Percentiles rank a stretch among this genome's conserved stretches.
Conservation (phyloP, 495 filamentous ascomycete species). For the Neurospora sp. region DNA sequence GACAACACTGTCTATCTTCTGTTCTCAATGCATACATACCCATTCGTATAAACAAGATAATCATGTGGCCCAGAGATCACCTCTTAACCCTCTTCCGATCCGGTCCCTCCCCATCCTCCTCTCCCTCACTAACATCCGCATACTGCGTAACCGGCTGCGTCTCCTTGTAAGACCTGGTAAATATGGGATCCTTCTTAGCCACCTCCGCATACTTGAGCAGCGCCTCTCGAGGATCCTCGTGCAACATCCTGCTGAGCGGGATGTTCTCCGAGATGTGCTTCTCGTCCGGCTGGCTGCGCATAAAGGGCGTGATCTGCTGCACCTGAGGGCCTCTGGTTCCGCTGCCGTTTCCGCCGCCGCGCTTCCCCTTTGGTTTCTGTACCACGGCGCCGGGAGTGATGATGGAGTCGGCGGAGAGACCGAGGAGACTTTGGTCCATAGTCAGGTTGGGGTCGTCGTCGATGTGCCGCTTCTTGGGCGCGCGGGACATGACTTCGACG, state of each 20-base stretch:
- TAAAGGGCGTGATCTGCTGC: conserved; percentile 80
- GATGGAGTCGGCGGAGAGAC: conserved; percentile 74
- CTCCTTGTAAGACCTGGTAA: conserved; percentile 83
- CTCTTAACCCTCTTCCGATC: conserved; percentile 58
- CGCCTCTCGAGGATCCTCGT: conserved; percentile 93
- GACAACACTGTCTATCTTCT: neutral
- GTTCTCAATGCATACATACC: neutral
- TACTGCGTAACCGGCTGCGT: conserved; percentile 93
- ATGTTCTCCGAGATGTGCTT: conserved; percentile 80
- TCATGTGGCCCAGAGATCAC: neutral
- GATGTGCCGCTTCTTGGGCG: conserved; percentile 86
- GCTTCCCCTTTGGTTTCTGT: conserved; percentile 10
- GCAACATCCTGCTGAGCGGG: conserved; percentile 85
- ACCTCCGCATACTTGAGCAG: conserved; percentile 91
- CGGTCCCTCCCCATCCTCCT: conserved; percentile 51
- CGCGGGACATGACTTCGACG: conserved; percentile 81
- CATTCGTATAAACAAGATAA: neutral
- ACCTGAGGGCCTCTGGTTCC: conserved; percentile 73
- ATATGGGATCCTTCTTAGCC: conserved; percentile 85
- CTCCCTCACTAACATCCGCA: conserved; percentile 79
- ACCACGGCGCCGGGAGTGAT: conserved; percentile 52
- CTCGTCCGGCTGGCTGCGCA: conserved; percentile 83
- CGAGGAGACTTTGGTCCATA: conserved; percentile 63
- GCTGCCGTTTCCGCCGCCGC: conserved; percentile 54
- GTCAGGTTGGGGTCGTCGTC: conserved; percentile 84